A percentile compares a stretch with the other conserved stretches of the same genome.
Evolutionary conservation across 2,329 filamentous ascomycete species (phyloP).

Genomic region (Gnomoniopsis smithogilvyi): DNA sequence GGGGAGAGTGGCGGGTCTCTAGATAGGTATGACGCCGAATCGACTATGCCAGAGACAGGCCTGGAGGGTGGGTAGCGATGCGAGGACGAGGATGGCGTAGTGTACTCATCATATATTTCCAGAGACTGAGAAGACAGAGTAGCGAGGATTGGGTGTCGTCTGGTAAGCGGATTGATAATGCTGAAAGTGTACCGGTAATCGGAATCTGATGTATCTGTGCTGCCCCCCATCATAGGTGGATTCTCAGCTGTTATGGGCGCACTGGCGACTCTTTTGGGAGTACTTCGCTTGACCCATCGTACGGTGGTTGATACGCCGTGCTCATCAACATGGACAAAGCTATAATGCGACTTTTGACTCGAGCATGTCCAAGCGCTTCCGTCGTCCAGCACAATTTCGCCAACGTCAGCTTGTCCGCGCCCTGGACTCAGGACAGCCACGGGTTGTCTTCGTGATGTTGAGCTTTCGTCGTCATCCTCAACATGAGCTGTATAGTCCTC

Average conservation of each 20-base stretch:
- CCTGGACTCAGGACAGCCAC: slow-evolving; percentile 67
- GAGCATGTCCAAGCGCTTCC: slow-evolving; percentile 57
- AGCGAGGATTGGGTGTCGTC: slow-evolving; percentile 73
- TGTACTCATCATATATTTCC: slow-evolving; percentile 68
- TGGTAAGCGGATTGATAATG: slow-evolving; percentile 65
- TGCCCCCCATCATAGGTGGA: slow-evolving; percentile 21
- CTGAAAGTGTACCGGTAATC: slow-evolving; percentile 64
- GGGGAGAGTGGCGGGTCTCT: slow-evolving; percentile 4
- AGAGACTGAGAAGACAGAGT: slow-evolving; percentile 61
- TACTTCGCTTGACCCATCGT: slow-evolving; percentile 62
- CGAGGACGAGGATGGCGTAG: slow-evolving; percentile 48
- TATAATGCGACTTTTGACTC: slow-evolving; percentile 56
- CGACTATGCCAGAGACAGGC: slow-evolving; percentile 22
- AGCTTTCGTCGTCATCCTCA: slow-evolving; percentile 36
- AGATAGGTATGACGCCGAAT: background rate
- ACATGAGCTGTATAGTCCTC: slow-evolving; percentile 56
- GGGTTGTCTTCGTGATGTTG: slow-evolving; percentile 39
- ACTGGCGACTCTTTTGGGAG: slow-evolving; percentile 23
- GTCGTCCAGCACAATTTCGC: slow-evolving; percentile 65
- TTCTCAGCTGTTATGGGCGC: slow-evolving; percentile 9
- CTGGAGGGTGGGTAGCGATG: slow-evolving; percentile 46
- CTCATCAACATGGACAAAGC: slow-evolving; percentile 60
- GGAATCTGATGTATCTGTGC: slow-evolving; percentile 21
- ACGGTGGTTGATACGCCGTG: slow-evolving; percentile 58
- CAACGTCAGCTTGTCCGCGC: slow-evolving; percentile 47